A percentile compares a stretch with the other conserved stretches of the same genome.
Evolutionary conservation across 1,284 basidiomycete species (phyloP).

Genomic region (Apiotrichum brassicae): DNA sequence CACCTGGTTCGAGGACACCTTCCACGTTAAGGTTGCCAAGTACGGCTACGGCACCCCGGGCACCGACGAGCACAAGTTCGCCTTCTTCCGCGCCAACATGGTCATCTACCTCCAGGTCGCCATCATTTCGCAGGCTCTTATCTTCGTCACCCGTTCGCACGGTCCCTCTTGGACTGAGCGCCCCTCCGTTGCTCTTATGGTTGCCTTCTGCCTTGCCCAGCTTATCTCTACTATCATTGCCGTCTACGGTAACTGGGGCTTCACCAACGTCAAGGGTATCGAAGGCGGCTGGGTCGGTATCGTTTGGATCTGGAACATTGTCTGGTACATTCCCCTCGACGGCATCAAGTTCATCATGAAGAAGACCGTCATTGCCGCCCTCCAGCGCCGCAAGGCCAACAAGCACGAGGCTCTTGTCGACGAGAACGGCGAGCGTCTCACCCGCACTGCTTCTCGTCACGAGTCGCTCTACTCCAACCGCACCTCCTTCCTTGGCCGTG

Average conservation of each 20-base stretch:
- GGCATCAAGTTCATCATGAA: conserved; percentile 95
- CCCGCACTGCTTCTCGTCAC: conserved; percentile 81
- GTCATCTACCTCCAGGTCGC: conserved; percentile 77
- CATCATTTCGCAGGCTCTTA: conserved; percentile 95
- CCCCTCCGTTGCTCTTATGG: conserved; percentile 79
- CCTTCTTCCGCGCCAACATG: conserved; percentile 48
- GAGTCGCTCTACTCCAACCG: conserved; percentile 73
- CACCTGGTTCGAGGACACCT: conserved; percentile 80
- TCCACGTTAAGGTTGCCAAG: conserved; percentile 57
- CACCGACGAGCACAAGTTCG: not conserved
- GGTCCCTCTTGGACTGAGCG: conserved; percentile 98
- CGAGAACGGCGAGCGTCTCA: conserved; percentile 65
- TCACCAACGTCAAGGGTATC: conserved; percentile 68
- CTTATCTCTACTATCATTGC: conserved; percentile 93
- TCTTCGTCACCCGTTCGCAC: conserved; percentile 94
- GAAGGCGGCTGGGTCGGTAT: conserved; percentile 95
- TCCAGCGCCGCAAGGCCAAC: conserved; percentile 64
- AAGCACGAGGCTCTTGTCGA: conserved; percentile 49
- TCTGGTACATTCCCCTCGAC: conserved; percentile 93
- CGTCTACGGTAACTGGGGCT: conserved; percentile 84
- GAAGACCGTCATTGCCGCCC: conserved; percentile 75
- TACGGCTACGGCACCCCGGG: conserved; percentile 22
- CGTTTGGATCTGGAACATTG: conserved; percentile 91
- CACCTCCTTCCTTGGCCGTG: conserved; percentile 42
- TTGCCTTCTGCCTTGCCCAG: conserved; percentile 87